Percentiles rank a stretch among this genome's conserved stretches.
Conservation (phyloP, 345 rosid species). For the Passiflora organensis region DNA sequence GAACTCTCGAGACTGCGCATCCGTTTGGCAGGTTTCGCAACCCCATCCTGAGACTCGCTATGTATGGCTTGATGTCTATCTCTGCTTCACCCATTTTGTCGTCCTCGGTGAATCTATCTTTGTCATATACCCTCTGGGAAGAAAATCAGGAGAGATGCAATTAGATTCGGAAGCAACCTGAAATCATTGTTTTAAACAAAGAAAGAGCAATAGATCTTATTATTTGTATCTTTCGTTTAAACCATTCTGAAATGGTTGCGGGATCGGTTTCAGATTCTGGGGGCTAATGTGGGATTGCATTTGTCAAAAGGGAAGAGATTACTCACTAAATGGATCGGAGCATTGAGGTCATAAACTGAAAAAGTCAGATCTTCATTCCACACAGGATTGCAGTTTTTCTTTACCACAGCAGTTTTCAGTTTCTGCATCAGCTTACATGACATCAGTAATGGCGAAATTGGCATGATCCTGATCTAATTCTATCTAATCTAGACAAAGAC, state of each 20-base stretch:
- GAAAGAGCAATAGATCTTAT: too few species aligned
- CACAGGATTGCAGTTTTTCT: constrained; percentile 21
- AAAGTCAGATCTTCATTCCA: constrained; percentile 33
- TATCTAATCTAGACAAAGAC: too few species aligned
- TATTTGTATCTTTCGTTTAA: too few species aligned
- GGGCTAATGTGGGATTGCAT: too few species aligned
- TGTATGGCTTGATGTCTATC: constrained; percentile 24
- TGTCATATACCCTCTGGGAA: constrained; percentile 26
- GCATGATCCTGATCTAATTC: too few species aligned
- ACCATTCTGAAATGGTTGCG: too few species aligned
- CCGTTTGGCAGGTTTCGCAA: constrained; percentile 24
- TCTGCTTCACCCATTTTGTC: constrained; percentile 33
- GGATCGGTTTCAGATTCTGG: too few species aligned
- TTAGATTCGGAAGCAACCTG: too few species aligned
- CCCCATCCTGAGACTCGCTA: constrained; percentile 21
- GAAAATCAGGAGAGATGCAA: neutral
- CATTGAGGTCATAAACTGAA: constrained; percentile 14
- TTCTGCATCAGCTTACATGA: constrained; percentile 15
- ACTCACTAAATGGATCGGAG: constrained; percentile 24
- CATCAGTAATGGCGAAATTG: too few species aligned
- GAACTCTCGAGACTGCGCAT: constrained; percentile 13
- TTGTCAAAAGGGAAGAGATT: neutral
- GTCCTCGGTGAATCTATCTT: constrained; percentile 26
- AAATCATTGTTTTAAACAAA: too few species aligned
- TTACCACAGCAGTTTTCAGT: constrained; percentile 23